These are phyloP conservation scores for Alternaria sp. DNA, from an alignment of 2,329 filamentous ascomycete species.

Conservation along the genomic window DNA sequence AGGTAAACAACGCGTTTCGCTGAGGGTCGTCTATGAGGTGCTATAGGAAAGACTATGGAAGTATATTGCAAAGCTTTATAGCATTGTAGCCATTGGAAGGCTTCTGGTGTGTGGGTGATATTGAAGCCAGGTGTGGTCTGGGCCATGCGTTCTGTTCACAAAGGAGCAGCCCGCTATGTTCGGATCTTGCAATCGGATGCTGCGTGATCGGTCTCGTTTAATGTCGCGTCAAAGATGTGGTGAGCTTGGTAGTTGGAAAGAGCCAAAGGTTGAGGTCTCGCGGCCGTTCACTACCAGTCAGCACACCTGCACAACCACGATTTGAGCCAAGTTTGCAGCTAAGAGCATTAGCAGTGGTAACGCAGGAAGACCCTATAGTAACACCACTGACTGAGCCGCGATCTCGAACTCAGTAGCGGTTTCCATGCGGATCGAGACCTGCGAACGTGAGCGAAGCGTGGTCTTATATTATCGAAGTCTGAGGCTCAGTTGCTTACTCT, in stretches of 20 bases:
- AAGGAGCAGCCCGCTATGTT: not conserved
- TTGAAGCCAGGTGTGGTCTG: not conserved
- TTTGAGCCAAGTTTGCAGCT: not conserved
- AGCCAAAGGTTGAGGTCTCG: not conserved
- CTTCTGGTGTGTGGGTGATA: not conserved
- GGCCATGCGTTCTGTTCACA: not conserved
- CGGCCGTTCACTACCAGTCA: not conserved
- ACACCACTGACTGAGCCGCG: slow-evolving; percentile 1
- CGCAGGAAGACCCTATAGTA: not conserved
- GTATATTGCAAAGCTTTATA: slow-evolving; percentile 1
- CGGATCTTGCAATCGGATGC: not conserved
- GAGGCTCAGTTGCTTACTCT: not conserved
- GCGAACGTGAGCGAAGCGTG: not conserved
- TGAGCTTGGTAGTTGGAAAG: not conserved
- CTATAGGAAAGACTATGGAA: not conserved
- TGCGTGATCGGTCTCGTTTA: not conserved
- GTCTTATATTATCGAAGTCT: not conserved
- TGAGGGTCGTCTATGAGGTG: not conserved
- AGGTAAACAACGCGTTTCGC: not conserved
- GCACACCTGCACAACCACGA: slow-evolving; percentile 4
- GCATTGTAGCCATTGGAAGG: not conserved
- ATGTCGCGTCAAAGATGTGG: not conserved
- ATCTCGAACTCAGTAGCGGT: not conserved
- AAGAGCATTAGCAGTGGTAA: slow-evolving; percentile 2
- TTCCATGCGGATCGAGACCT: not conserved